Percentiles rank a stretch among this genome's conserved stretches.
These are phyloP conservation scores for Gonapodya prolifera DNA, from an alignment of 192 early-diverging fungal genomes.

Conservation along the genomic window DNA sequence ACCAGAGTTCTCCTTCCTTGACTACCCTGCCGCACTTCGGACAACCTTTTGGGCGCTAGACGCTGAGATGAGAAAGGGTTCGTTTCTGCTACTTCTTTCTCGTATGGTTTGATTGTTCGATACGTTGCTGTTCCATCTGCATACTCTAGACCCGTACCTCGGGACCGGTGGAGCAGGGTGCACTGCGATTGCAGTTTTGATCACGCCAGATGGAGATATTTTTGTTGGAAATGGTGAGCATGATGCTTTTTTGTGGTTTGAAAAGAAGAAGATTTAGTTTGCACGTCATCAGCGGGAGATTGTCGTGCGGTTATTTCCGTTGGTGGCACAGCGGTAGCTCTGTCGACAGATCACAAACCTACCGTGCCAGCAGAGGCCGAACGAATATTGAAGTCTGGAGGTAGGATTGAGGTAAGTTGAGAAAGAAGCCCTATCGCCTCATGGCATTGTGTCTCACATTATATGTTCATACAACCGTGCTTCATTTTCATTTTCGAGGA, in stretches of 20 bases:
- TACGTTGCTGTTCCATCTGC: not conserved
- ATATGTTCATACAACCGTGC: too few relatives aligned
- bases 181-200: constrained; percentile 79
- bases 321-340: constrained; percentile 55
- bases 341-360: constrained; percentile 96
- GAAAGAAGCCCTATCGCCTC: constrained; percentile 67
- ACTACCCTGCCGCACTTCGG: not conserved
- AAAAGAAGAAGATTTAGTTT: too few relatives aligned
- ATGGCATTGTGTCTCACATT: too few relatives aligned
- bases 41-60: not conserved
- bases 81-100: too few relatives aligned
- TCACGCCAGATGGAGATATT: constrained; percentile 70
- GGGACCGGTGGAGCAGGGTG: constrained; percentile 79
- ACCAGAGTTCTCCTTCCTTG: not conserved
- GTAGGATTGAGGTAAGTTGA: constrained; percentile 94
- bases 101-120: too few relatives aligned
- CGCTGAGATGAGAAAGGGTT: not conserved
- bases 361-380: constrained; percentile 50
- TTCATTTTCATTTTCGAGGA: not conserved
- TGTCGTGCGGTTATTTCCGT: constrained; percentile 79
- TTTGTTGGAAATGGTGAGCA: constrained; percentile 40
- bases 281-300: constrained; percentile 81
- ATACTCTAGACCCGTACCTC: constrained; percentile 51
- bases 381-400: constrained; percentile 81
- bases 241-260: not conserved